Percentiles rank a stretch among this genome's conserved stretches.
phyloP scores from a whole-genome alignment of 495 filamentous ascomycete genomes.

The Talaromyces proteolyticus region DNA sequence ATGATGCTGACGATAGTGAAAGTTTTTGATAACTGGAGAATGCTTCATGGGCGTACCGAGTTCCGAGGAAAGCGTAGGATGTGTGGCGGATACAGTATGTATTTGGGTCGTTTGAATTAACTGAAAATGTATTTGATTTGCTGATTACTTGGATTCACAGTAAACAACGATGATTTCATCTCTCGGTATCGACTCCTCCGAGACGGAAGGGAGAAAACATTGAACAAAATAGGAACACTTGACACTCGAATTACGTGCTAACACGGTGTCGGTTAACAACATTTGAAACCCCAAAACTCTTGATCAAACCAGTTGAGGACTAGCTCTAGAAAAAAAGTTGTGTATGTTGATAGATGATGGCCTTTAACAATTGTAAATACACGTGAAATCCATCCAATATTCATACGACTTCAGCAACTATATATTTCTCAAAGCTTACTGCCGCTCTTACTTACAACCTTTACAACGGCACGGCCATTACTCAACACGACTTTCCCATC shows the following conservation, averaged over 20 bases:
- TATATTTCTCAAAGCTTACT: slow-evolving; percentile 53
- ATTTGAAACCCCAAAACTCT: no score
- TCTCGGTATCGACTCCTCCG: slow-evolving; percentile 71
- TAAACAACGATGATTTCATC: slow-evolving; percentile 81
- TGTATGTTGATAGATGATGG: neutral
- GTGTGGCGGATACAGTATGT: slow-evolving; percentile 83
- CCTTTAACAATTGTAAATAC: neutral
- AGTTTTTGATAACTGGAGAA: slow-evolving; percentile 96
- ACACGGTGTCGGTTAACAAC: neutral
- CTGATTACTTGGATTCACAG: slow-evolving; percentile 35
- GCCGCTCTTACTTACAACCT: slow-evolving; percentile 48
- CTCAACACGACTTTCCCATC: slow-evolving; percentile 73
- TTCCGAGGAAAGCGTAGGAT: slow-evolving; percentile 83
- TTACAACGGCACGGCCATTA: slow-evolving; percentile 78
- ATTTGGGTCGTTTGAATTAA: neutral
- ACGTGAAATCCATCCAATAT: neutral
- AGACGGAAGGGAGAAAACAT: slow-evolving; percentile 48
- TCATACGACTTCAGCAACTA: neutral
- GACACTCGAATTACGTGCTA: neutral
- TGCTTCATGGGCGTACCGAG: slow-evolving; percentile 74
- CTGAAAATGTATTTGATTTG: neutral
- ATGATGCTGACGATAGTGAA: slow-evolving; percentile 5
- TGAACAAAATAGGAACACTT: slow-evolving; percentile 29
- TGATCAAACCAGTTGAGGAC: no score
- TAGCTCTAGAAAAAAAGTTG: no score